Percentiles rank a stretch among this genome's conserved stretches.
Conservation (phyloP, 257 asterid species). For the Nicotiana knightiana region DNA sequence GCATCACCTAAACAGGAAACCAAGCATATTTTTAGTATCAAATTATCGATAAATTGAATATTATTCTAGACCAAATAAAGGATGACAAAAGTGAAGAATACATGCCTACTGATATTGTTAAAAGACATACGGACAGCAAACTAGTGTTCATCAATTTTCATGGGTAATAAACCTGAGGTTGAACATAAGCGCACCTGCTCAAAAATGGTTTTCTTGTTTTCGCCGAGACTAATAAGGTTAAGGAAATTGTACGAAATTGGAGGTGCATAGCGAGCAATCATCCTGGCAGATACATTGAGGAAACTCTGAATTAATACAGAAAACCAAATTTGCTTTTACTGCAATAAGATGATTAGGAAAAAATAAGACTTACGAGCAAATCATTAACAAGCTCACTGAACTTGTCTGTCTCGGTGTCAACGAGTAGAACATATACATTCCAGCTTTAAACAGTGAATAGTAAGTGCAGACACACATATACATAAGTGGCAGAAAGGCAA, state of each 20-base stretch:
- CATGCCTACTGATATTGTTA: background rate
- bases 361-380: conserved; percentile 77
- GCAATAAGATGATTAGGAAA: conserved; percentile 6
- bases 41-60: background rate
- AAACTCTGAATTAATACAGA: background rate
- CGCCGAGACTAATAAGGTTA: conserved; percentile 83
- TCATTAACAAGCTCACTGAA: conserved; percentile 94
- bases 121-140: background rate
- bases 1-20: background rate
- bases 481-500: conserved; percentile 91
- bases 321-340: background rate
- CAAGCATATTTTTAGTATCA: background rate
- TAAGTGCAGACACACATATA: conserved; percentile 97
- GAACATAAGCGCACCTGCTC: conserved; percentile 61
- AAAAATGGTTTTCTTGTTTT: conserved; percentile 65
- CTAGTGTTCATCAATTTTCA: background rate
- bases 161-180: background rate
- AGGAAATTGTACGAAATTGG: conserved; percentile 97
- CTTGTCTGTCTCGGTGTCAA: conserved; percentile 89
- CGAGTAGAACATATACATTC: conserved; percentile 94
- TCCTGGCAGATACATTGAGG: conserved; percentile 40
- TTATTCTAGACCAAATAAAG: background rate
- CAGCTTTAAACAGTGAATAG: conserved; percentile 87
- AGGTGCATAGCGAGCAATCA: conserved; percentile 99
- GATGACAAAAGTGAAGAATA: background rate